Percentiles rank a stretch among this genome's conserved stretches.
These are phyloP conservation scores for Skeletonema potamos DNA, from an alignment of 108 stramenopile species.

Conservation along the genomic window DNA sequence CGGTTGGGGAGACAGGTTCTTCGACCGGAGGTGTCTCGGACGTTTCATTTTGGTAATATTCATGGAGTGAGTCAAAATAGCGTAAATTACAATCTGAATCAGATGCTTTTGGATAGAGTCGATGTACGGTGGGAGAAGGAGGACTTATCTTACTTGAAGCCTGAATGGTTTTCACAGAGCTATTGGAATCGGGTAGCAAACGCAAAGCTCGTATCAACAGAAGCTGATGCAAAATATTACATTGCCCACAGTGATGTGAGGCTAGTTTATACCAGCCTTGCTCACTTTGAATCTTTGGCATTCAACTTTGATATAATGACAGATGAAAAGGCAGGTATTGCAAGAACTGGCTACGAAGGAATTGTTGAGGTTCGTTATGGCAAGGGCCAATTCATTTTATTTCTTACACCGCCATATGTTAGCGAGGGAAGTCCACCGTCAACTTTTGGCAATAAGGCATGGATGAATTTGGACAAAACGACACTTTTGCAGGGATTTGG, in stretches of 20 bases:
- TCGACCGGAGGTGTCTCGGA: constrained; percentile 85
- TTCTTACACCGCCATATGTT: constrained; percentile 50
- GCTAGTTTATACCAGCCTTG: constrained; percentile 54
- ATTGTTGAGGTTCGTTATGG: constrained; percentile 77
- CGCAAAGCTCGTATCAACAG: constrained; percentile 37
- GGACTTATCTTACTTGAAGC: constrained; percentile 69
- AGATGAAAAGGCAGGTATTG: constrained; percentile 91
- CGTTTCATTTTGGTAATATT: constrained; percentile 81
- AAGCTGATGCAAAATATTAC: constrained; percentile 44
- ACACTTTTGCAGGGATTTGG: constrained; percentile 24
- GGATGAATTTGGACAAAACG: constrained; percentile 25
- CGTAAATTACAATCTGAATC: constrained; percentile 45
- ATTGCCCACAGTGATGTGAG: constrained; percentile 41
- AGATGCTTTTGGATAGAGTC: constrained; percentile 59
- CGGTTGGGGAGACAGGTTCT: constrained; percentile 80
- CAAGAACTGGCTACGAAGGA: constrained; percentile 90
- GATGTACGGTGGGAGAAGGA: constrained; percentile 62
- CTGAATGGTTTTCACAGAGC: constrained; percentile 37
- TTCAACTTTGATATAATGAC: constrained; percentile 67
- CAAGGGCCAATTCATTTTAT: constrained; percentile 45
- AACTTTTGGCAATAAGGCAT: constrained; percentile 38
- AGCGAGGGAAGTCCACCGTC: constrained; percentile 4
- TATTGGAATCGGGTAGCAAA: constrained; percentile 50
- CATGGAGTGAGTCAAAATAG: constrained; percentile 69
- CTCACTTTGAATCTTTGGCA: constrained; percentile 57